Evolutionary conservation across 257 asterid species (phyloP), one percentile per base, ranked within the genome.

Genomic region (Nemophila menziesii): DNA sequence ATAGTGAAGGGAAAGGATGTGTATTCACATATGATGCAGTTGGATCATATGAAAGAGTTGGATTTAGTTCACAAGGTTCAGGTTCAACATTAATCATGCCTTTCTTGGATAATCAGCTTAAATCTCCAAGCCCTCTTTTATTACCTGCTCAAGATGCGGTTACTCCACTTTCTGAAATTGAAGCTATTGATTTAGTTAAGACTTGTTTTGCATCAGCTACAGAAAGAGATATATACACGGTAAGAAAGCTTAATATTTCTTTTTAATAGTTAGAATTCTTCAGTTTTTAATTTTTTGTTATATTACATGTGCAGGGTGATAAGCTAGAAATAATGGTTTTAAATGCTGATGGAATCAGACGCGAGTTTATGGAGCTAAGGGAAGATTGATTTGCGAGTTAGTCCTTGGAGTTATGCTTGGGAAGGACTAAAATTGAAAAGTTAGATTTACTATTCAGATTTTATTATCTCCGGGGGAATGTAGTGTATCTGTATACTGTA

Each of bases 21-120:
- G 95, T 85, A 57, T 80, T 70, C 72, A 85, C 95, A 22, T 80
- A 85, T 63, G 95, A 85, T 59, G 93, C 89, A 47, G 95, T 85
- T 63, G 87, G 95, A 47, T 85, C 95, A 34, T 80, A 80, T 45
- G 96, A 85, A 65, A 74, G 96, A 64, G 96, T 85, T 58, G 96
- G 96, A 33, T 85, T 80, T 67, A 78, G 96, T 46, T 78, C 96
- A 33, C 93, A 80, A 64, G 96, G 96, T 54, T 80, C 93, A 56
- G 93, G 96, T 58, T 55, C 93, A 42, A 80, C 87, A 15, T 77
- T 85, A 52, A 85, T 85, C 78, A 85, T 80, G 52, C 96, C 96
- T 37, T 85, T 85, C 56, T 48, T 85, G 82, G 95, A 85, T 77
- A 65, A 60, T 48, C 72, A 60, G 39, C 67, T 60, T n/a, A 59